Base-by-base conservation (phyloP, 75 land plant genomes). In the Isoetes taiwanensis region DNA sequence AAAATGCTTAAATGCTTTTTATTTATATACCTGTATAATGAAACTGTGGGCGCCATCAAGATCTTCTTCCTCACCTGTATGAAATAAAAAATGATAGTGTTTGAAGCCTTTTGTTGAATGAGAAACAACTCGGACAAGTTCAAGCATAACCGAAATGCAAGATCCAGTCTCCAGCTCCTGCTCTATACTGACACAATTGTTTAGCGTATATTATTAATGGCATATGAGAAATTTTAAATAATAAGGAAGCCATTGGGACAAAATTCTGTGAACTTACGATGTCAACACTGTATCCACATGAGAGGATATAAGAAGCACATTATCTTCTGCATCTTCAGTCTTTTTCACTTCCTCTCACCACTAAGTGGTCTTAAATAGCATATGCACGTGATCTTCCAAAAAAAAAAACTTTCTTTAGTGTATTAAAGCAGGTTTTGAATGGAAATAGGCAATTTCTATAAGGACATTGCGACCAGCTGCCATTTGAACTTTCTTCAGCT, bases 151-250 rank as follows among this genome's bases (percentile, higher is more conserved):
- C 30, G 80, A 87, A 19, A 94, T 75, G 67, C 90, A 89, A 34
- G 99, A 94, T 87, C 53, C 96, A 88, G 48, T 94, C 99, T 19
- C 96, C 99, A 58, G 89, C 99, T 41, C 99, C 99, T 58, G 64
- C 78, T 57, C 94, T 87, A 68, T 3, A 66, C 37, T 28, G 27
- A 9, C 26, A 61, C 23, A 28, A 26, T 61, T 8, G 16, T 14
- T 27, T n/a, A 32, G 19, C n/a, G n/a, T n/a, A n/a, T n/a, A 8
- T 48, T 6, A 48, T 8, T 48, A 20, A 20, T 20, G 14, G 52
- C 11, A 20, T 14, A 20, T n/a, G 20, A 8, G 52, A 48, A 10
- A 14, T n/a, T 48, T 8, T 14, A 34, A 17, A 6, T 57, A 31
- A 34, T 11, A 2, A 48, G 31, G 31, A 3, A 48, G 56, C 23